Conservation (phyloP, 805 yeast species). For the Saturnispora sekii region DNA sequence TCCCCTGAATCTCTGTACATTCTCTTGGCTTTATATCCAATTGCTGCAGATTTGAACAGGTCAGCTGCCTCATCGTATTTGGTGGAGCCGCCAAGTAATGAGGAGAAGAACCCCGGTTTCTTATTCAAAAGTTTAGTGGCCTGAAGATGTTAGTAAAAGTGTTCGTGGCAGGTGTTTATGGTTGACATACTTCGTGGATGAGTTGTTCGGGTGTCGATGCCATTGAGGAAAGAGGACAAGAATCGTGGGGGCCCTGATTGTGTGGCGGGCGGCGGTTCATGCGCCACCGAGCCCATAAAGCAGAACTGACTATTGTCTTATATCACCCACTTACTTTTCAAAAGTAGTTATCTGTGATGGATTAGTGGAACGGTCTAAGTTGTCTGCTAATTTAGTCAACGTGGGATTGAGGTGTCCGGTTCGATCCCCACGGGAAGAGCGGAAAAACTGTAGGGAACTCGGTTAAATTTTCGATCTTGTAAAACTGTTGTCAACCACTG, state of each 20-base stretch:
- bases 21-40: conserved; percentile 67
- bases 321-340: neutral
- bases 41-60: conserved; percentile 87
- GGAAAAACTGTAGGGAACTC: conserved; percentile 26
- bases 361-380: conserved; percentile 5
- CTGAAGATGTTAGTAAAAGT: conserved; percentile 23
- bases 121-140: conserved; percentile 66
- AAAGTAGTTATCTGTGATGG: conserved; percentile 6
- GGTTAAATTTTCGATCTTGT: conserved; percentile 20
- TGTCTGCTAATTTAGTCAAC: conserved; percentile 6
- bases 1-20: conserved; percentile 69
- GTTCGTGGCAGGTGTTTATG: neutral
- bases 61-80: conserved; percentile 90
- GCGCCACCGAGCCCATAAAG: too few species aligned
- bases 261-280: neutral
- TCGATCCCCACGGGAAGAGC: conserved; percentile 33
- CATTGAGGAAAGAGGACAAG: neutral
- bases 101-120: conserved; percentile 55
- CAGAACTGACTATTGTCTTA: too few species aligned
- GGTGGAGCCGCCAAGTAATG: conserved; percentile 53
- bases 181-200: conserved; percentile 25
- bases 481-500: conserved; percentile 28
- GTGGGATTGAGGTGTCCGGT: conserved; percentile 33
- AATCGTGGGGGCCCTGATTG: neutral
- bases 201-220: conserved; percentile 28